Evolutionary conservation across 768 basidiomycete genomes (phyloP), one percentile per base, ranked within the genome.

Genomic region (Peribolospora baueri): DNA sequence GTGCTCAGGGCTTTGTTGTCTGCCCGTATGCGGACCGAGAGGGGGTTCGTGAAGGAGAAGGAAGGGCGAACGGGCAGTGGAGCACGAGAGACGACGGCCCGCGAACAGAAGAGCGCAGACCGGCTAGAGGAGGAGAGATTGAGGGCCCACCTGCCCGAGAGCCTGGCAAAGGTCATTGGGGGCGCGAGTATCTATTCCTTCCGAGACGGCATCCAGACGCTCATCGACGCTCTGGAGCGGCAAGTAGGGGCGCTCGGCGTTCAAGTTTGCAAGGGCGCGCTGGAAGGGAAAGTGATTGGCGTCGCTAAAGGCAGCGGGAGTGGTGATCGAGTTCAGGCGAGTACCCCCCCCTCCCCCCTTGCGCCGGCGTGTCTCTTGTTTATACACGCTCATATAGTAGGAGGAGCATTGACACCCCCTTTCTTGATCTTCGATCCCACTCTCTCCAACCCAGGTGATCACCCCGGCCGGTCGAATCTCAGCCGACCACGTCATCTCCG

Each of bases 131-230:
- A 50, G 59, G 42, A 50, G 41, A 8, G 55, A 52, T 8, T 50
- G 60, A 38, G 61, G 57, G 63, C 5, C 51, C 52, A 40, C 53
- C 59, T 25, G 64, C 68, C 45, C 77, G 76, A 58, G 69, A 75
- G 3, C 10, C 62, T 77, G 11, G 61, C 60, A 37, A 61, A 70
- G 42, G 61, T 66, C 54, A 75, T 86, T 75, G 66, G 71, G 11
- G 68, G 68, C n/a, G 73, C 74, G 3, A 78, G 85, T 48, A 77
- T 91, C 36, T 91, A 79, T 67, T 85, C 85, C 3, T 80, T 98
- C 64, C 69, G 67, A 54, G 76, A 81, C 38, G 91, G 91, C 1
- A 70, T 93, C 63, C 70, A 76, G 60, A 75, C 74, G 2, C 68
- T 98, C 54, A 74, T 79, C 1, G 64, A 71, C 11, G 73, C 75